Evolutionary conservation across 495 filamentous ascomycete genomes (phyloP).

Genomic region (Penicillium parvum): DNA sequence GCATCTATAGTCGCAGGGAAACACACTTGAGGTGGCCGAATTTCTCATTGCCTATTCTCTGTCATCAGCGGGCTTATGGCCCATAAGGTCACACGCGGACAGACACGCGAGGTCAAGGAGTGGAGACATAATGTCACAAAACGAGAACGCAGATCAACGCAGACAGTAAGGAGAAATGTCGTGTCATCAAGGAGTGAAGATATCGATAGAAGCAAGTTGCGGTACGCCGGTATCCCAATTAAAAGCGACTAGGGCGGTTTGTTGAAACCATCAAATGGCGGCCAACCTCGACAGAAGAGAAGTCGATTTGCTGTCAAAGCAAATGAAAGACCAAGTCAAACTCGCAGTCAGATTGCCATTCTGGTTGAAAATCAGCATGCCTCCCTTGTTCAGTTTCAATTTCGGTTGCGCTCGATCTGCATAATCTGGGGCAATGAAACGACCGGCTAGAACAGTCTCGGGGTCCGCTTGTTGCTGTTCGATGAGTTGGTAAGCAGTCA

Average conservation of each 20-base stretch:
- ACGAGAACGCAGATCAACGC: conserved; percentile 9
- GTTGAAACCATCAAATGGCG: conserved; percentile 31
- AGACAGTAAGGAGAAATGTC: conserved; percentile 18
- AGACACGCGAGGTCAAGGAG: conserved; percentile 12
- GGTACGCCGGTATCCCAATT: conserved; percentile 21
- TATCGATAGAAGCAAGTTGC: conserved; percentile 20
- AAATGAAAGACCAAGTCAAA: conserved; percentile 17
- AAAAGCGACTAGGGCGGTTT: conserved; percentile 28
- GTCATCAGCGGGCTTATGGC: conserved; percentile 18
- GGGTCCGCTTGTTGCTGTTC: conserved; percentile 35
- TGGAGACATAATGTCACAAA: conserved; percentile 15
- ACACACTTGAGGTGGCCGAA: conserved; percentile 40
- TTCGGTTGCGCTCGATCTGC: conserved; percentile 24
- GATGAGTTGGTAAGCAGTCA: conserved; percentile 17
- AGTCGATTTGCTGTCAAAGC: conserved; percentile 27
- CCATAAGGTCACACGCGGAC: conserved; percentile 2
- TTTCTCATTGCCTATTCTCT: conserved; percentile 38
- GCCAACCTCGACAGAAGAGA: conserved; percentile 45
- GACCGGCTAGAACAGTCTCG: conserved; percentile 36
- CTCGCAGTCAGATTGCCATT: conserved; percentile 27
- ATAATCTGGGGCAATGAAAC: conserved; percentile 13
- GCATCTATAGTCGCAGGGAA: too few relatives aligned
- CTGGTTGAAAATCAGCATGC: conserved; percentile 29
- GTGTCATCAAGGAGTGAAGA: conserved; percentile 17
- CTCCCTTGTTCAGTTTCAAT: conserved; percentile 21